Evolutionary conservation across 495 filamentous ascomycete species (phyloP).

Genomic region (Talaromyces nanjingensis): DNA sequence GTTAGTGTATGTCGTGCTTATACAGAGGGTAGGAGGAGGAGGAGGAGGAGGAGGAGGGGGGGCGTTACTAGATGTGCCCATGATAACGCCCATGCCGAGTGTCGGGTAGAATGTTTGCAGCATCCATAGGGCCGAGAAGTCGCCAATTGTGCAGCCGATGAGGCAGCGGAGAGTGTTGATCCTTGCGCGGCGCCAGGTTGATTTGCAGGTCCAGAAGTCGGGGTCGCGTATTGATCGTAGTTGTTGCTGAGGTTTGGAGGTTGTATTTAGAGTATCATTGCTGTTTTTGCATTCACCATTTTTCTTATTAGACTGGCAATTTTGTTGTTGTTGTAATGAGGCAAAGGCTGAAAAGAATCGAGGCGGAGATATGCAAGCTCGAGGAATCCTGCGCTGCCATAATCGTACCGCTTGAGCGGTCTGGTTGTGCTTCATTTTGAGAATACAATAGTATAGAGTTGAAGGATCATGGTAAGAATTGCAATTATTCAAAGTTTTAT

Average conservation of each 20-base stretch:
- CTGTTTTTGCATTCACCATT: background rate
- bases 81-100: constrained; percentile 30
- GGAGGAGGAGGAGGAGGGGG: background rate
- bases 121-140: constrained; percentile 33
- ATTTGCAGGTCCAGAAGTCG: constrained; percentile 27
- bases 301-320: background rate
- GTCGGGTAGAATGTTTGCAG: constrained; percentile 31
- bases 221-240: background rate
- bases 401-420: background rate
- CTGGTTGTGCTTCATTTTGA: background rate
- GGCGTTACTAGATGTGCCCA: constrained; percentile 30
- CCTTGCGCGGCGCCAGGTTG: constrained; percentile 30
- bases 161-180: constrained; percentile 41
- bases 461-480: background rate
- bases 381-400: background rate
- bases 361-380: background rate
- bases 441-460: background rate
- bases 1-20: too few relatives aligned
- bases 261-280: background rate
- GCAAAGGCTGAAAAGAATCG: too few relatives aligned
- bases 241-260: background rate
- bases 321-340: too few relatives aligned
- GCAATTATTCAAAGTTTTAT: background rate
- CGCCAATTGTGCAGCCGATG: constrained; percentile 35
- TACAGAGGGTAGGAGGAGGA: too few relatives aligned